These are phyloP conservation scores for Hypoxylon cercidicola DNA, from an alignment of 495 filamentous ascomycete species.

Conservation along the genomic window DNA sequence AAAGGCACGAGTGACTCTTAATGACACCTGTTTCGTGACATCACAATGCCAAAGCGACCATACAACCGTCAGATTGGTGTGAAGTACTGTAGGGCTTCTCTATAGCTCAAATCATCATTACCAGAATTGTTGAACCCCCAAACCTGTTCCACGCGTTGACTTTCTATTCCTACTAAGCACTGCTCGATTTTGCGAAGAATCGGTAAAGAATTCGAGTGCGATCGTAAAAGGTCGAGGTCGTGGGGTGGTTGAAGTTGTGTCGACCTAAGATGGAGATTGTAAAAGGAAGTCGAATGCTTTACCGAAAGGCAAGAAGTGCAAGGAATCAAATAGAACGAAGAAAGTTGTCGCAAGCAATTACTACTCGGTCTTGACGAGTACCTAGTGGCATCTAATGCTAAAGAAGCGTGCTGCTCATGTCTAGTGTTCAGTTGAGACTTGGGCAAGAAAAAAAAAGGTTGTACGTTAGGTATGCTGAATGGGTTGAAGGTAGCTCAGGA, in stretches of 20 bases:
- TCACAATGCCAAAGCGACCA: constrained; percentile 37
- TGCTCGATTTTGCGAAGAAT: constrained; percentile 23
- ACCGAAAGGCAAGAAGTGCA: too few species aligned
- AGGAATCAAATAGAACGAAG: not conserved
- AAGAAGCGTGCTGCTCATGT: constrained; percentile 5
- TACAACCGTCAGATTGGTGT: constrained; percentile 17
- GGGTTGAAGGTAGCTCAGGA: constrained; percentile 8
- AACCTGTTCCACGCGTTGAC: constrained; percentile 22
- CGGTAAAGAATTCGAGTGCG: constrained; percentile 1
- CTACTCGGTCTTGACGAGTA: not conserved
- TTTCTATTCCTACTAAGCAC: constrained; percentile 29
- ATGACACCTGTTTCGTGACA: constrained; percentile 29
- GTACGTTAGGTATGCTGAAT: not conserved
- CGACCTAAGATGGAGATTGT: constrained; percentile 9
- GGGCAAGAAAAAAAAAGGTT: constrained; percentile 11
- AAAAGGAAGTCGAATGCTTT: not conserved
- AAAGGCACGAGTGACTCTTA: constrained; percentile 38
- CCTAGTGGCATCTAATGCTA: not conserved
- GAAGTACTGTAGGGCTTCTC: constrained; percentile 32
- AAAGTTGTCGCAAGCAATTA: constrained; percentile 14
- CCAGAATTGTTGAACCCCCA: constrained; percentile 25
- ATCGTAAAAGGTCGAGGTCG: constrained; percentile 6
- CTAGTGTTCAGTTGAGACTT: not conserved
- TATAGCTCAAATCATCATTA: constrained; percentile 37
- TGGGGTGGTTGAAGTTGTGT: constrained; percentile 11